phyloP scores from a whole-genome alignment of 2,329 filamentous ascomycete genomes.

The Hypoxylon sp. region DNA sequence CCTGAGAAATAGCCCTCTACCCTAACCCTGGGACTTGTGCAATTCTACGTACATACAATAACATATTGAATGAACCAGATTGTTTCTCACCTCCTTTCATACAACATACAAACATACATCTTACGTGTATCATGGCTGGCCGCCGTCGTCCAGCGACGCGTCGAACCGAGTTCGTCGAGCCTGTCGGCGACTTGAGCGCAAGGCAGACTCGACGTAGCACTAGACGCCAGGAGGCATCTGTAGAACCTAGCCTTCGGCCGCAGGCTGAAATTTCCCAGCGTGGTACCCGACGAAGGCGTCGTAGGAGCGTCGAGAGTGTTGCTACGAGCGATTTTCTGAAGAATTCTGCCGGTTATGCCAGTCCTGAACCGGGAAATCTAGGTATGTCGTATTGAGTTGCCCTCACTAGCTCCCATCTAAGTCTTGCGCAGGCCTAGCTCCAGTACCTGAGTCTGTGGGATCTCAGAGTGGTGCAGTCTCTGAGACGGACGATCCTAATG shows the following conservation, averaged over 20 bases:
- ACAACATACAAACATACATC: not conserved
- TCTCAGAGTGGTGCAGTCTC: slow-evolving; percentile 14
- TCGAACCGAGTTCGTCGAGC: slow-evolving; percentile 41
- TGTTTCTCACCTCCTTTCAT: not conserved
- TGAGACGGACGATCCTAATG: slow-evolving; percentile 31
- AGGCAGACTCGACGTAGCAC: slow-evolving; percentile 47
- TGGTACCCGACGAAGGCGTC: slow-evolving; percentile 42
- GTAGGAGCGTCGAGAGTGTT: slow-evolving; percentile 46
- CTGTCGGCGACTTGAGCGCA: slow-evolving; percentile 15
- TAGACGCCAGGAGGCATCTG: slow-evolving; percentile 36
- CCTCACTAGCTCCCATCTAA: slow-evolving; percentile 27
- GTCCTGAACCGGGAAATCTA: slow-evolving; percentile 26
- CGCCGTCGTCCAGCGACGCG: slow-evolving; percentile 44
- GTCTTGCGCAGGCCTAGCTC: slow-evolving; percentile 26
- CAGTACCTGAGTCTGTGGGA: slow-evolving; percentile 8
- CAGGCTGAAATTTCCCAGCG: slow-evolving; percentile 40
- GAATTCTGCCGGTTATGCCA: slow-evolving; percentile 29
- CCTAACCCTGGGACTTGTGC: slow-evolving; percentile 14
- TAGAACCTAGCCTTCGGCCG: slow-evolving; percentile 26
- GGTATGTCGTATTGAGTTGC: slow-evolving; percentile 28
- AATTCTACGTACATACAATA: not conserved
- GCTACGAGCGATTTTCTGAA: slow-evolving; percentile 43
- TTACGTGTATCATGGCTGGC: slow-evolving; percentile 40
- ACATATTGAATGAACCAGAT: not conserved
- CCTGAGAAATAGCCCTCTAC: slow-evolving; percentile 32